A percentile compares a stretch with the other conserved stretches of the same genome.
phyloP scores from a whole-genome alignment of 2,329 filamentous ascomycete genomes.

The Fusarium sp. region DNA sequence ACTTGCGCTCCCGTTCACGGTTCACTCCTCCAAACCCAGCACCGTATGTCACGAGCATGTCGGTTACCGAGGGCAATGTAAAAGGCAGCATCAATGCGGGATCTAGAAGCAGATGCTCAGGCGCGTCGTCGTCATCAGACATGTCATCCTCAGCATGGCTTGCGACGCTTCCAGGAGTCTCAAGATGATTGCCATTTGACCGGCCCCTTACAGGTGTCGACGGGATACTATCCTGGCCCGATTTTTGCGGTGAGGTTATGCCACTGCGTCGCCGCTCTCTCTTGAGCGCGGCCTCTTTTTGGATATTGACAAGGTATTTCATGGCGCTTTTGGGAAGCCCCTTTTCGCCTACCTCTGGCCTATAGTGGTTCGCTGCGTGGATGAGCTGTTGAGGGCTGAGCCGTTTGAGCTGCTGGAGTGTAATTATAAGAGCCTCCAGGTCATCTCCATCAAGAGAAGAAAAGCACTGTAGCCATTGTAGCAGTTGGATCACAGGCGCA shows the following conservation, averaged over 20 bases:
- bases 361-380: conserved; percentile 91
- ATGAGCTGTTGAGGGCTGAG: conserved; percentile 89
- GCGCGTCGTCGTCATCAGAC: conserved; percentile 73
- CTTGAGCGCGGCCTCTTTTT: conserved; percentile 75
- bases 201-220: conserved; percentile 57
- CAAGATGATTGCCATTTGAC: conserved; percentile 57
- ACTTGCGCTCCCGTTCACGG: conserved; percentile 90
- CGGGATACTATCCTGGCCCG: conserved; percentile 53
- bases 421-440: conserved; percentile 86
- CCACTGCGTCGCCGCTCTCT: conserved; percentile 64
- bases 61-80: conserved; percentile 92
- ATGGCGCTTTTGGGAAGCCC: conserved; percentile 86
- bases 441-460: conserved; percentile 89
- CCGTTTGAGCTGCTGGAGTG: conserved; percentile 86
- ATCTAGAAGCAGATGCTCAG: conserved; percentile 83
- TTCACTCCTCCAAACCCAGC: conserved; percentile 95
- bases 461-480: conserved; percentile 98
- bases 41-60: conserved; percentile 96
- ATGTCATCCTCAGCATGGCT: conserved; percentile 49
- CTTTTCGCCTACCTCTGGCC: conserved; percentile 95
- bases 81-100: conserved; percentile 94
- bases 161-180: conserved; percentile 57
- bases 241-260: conserved; percentile 55
- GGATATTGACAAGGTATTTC: conserved; percentile 84
- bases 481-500: conserved; percentile 88